Conservation (phyloP, 768 basidiomycete species). For the Bullera alba region DNA sequence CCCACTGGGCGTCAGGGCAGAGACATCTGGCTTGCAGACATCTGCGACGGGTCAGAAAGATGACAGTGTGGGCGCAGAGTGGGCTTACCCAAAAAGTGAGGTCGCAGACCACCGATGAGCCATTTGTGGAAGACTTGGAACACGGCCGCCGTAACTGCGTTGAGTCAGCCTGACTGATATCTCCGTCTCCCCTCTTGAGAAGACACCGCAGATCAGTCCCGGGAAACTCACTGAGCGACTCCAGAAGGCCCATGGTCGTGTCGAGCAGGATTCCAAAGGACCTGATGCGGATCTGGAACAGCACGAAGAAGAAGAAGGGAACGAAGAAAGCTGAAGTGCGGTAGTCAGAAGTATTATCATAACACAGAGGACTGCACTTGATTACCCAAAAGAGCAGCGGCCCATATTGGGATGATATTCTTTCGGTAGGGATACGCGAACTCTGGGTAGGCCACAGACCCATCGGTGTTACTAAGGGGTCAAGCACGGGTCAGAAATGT, state of each 20-base stretch:
- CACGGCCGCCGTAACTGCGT: slow-evolving; percentile 48
- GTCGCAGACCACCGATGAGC: slow-evolving; percentile 46
- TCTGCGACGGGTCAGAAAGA: slow-evolving; percentile 53
- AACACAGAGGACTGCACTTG: no score
- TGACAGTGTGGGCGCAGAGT: background rate
- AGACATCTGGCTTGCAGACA: slow-evolving; percentile 53
- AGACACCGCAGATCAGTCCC: background rate
- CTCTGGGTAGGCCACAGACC: slow-evolving; percentile 54
- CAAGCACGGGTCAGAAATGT: background rate
- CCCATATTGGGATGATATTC: slow-evolving; percentile 56
- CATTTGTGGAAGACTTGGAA: slow-evolving; percentile 57
- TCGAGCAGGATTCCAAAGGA: slow-evolving; percentile 52
- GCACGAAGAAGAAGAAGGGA: slow-evolving; percentile 54
- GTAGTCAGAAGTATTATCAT: no score
- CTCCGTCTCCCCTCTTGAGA: background rate
- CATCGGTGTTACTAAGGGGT: slow-evolving; percentile 28
- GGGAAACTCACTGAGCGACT: slow-evolving; percentile 47
- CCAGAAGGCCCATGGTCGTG: slow-evolving; percentile 55
- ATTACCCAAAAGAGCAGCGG: slow-evolving; percentile 54
- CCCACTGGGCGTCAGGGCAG: slow-evolving; percentile 44
- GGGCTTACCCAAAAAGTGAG: slow-evolving; percentile 39
- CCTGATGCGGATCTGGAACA: slow-evolving; percentile 55
- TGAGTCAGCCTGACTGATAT: no score
- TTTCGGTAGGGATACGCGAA: slow-evolving; percentile 44
- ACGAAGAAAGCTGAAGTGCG: slow-evolving; percentile 54